Base-by-base conservation (phyloP, 1,139 yeast species). In the Yamadazyma epiphylla region DNA sequence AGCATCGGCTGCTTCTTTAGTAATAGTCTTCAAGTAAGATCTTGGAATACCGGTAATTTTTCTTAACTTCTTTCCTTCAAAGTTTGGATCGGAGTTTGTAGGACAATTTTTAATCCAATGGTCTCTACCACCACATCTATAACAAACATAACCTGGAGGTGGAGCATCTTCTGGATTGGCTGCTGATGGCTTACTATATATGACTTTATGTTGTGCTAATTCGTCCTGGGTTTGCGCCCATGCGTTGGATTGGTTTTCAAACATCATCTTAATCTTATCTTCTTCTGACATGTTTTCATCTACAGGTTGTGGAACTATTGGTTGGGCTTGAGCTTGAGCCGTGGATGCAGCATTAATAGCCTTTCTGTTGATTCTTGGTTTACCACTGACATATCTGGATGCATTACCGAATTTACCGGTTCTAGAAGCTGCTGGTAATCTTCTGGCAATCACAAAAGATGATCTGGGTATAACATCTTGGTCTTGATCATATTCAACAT, bases 71-170 rank as follows among this genome's bases (percentile, higher is more conserved):
- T 85, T 86, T 17, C 95, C 95, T 52, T 91, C 97, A 72, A 88
- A 88, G 46, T 79, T 84, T 4, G 96, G 95, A 56, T 91, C 98
- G 33, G 77, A 78, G 46, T 85, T 84, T 2, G 95, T 87, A 1
- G 98, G 98, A 63, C 98, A 91, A 45, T 88, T 87, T 49, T 85
- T 85, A 40, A 94, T 89, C 91, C 95, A 89, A 56, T 91, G 99
- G 40, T 91, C 96, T 55, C 88, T 86, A 28, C 86, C 88, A 30
- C 98, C 98, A 64, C 99, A 91, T 53, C 96, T 72, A 55, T 91
- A 89, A 55, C 98, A 91, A 51, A 89, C 82, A 50, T 91, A 91
- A 1, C 95, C 95, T 4, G 95, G 91, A 1, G 98, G 98, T 4
- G 96, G 96, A 5, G 84, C 77, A 42, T 81, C 84, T 42, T 77